phyloP scores from a whole-genome alignment of 768 basidiomycete genomes.

The Lanmaoa pseudosensibilis region DNA sequence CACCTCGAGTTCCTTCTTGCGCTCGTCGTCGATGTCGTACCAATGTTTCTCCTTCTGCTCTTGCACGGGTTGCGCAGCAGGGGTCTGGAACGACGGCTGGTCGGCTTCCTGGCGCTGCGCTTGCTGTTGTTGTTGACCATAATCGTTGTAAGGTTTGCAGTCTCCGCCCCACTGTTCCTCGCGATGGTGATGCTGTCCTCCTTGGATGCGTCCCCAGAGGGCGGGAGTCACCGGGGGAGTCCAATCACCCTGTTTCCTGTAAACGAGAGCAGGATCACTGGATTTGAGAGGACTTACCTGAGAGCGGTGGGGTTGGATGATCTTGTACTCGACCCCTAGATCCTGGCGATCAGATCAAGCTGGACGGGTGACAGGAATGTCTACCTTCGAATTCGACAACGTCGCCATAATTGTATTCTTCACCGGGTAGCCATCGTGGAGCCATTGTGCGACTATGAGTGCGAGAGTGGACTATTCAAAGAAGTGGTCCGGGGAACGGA shows the following conservation, averaged over 20 bases:
- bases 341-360: conserved; percentile 10
- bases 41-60: conserved; percentile 56
- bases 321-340: conserved; percentile 57
- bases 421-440: conserved; percentile 61
- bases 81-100: conserved; percentile 19
- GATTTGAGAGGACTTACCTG: conserved; percentile 45
- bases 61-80: conserved; percentile 28
- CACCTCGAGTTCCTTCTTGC: conserved; percentile 61
- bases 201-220: conserved; percentile 60
- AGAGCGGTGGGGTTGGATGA: conserved; percentile 69
- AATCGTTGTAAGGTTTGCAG: conserved; percentile 7
- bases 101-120: conserved; percentile 29
- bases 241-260: conserved; percentile 58
- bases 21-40: conserved; percentile 53
- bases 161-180: conserved; percentile 23
- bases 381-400: conserved; percentile 59
- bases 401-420: conserved; percentile 52
- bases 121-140: conserved; percentile 28
- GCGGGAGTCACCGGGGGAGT: conserved; percentile 59
- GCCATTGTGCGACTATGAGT: conserved; percentile 35
- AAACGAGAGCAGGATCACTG: background rate
- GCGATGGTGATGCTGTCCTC: conserved; percentile 20
- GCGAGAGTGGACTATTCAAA: conserved; percentile 4
- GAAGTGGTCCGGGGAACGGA: conserved; percentile 2
- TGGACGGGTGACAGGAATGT: background rate